Percentiles rank a stretch among this genome's conserved stretches.
phyloP scores from a whole-genome alignment of 352 stramenopile species.

The Phytophthora hibernalis region DNA sequence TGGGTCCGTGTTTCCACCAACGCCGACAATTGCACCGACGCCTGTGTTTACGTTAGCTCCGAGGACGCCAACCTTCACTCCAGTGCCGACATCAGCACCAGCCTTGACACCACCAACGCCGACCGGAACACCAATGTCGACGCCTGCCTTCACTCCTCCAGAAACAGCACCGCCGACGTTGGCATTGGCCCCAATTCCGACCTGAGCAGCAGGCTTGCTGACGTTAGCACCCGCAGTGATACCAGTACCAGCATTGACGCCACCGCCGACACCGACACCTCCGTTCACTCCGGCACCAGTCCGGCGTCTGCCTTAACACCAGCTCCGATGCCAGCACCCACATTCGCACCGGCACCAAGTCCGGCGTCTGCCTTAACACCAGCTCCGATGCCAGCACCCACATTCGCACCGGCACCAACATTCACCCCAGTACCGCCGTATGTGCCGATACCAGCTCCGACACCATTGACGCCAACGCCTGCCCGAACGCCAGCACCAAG shows the following conservation, averaged over 20 bases:
- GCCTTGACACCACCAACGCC: background rate
- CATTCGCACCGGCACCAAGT: background rate
- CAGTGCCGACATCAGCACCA: background rate
- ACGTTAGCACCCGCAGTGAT: background rate
- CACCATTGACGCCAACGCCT: background rate
- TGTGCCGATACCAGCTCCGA: background rate
- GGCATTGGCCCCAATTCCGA: background rate
- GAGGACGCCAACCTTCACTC: background rate
- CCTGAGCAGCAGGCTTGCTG: background rate
- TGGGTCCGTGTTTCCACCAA: background rate
- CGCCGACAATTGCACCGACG: background rate
- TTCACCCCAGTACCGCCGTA: background rate
- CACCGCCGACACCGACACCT: background rate
- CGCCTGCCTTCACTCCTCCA: background rate
- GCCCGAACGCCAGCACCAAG: background rate
- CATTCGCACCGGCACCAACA: background rate
- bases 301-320: background rate
- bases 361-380: background rate
- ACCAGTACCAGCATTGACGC: background rate
- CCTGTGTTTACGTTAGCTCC: background rate
- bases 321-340: background rate
- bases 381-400: background rate
- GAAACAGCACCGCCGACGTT: background rate
- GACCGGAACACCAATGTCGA: background rate
- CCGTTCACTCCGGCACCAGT: background rate